Evolutionary conservation across 2,329 filamentous ascomycete genomes (phyloP).

Genomic region (Microcyclosporella mali): DNA sequence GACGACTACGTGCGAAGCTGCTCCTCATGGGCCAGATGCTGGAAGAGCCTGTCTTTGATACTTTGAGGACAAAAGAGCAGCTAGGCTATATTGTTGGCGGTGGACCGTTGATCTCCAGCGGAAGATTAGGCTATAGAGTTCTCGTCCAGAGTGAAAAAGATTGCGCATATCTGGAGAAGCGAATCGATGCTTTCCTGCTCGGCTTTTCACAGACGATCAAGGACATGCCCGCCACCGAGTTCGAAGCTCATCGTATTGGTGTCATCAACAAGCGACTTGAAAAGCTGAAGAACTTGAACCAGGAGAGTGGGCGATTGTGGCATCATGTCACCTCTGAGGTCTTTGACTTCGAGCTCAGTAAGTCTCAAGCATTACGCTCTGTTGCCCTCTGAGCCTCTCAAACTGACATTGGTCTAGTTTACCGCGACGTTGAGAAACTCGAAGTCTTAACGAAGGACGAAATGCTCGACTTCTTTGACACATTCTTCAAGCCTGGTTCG

Average conservation of each 20-base stretch:
- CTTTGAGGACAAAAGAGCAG: slow-evolving; percentile 92
- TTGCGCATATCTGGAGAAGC: slow-evolving; percentile 73
- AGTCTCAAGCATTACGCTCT: slow-evolving; percentile 29
- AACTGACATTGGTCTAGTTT: slow-evolving; percentile 43
- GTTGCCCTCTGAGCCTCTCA: slow-evolving; percentile 3
- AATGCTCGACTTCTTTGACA: slow-evolving; percentile 70
- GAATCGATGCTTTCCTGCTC: slow-evolving; percentile 78
- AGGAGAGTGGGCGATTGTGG: slow-evolving; percentile 81
- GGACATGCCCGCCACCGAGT: slow-evolving; percentile 74
- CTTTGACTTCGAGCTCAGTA: slow-evolving; percentile 84
- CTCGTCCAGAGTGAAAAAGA: slow-evolving; percentile 89
- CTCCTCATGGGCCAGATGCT: slow-evolving; percentile 83
- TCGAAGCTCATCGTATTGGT: slow-evolving; percentile 85
- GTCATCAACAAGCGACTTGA: slow-evolving; percentile 81
- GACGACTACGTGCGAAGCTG: slow-evolving; percentile 65
- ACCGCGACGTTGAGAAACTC: slow-evolving; percentile 69
- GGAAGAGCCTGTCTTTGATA: slow-evolving; percentile 89
- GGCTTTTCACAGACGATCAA: slow-evolving; percentile 60
- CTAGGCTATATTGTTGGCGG: slow-evolving; percentile 95
- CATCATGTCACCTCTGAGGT: slow-evolving; percentile 76
- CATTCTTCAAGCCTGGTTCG: slow-evolving; percentile 70
- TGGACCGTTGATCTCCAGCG: slow-evolving; percentile 66
- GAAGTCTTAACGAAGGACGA: slow-evolving; percentile 70
- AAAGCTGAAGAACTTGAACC: slow-evolving; percentile 84
- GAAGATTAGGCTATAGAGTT: slow-evolving; percentile 71